Evolutionary conservation across 805 yeast species (phyloP).

Genomic region (Yamadazyma olivae): DNA sequence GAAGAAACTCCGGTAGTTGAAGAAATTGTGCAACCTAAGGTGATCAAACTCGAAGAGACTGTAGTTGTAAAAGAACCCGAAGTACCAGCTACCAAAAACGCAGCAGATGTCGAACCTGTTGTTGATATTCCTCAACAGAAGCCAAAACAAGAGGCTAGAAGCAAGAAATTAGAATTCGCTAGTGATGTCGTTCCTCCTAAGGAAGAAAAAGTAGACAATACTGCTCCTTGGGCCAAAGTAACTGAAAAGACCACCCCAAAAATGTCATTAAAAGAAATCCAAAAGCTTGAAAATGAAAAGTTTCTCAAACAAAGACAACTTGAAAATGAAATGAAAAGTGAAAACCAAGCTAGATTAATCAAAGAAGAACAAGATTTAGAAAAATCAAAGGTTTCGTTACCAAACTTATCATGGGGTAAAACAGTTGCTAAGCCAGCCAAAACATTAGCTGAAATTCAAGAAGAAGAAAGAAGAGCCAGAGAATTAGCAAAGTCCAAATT

Average conservation of each 20-base stretch:
- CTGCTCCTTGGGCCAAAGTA: constrained; percentile 57
- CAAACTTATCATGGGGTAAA: constrained; percentile 46
- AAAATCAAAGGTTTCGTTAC: constrained; percentile 24
- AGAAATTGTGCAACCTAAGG: constrained; percentile 11
- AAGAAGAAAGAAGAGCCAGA: constrained; percentile 54
- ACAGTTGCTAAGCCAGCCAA: constrained; percentile 35
- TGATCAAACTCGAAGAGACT: constrained; percentile 3
- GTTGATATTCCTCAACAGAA: constrained; percentile 3
- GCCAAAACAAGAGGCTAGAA: neutral
- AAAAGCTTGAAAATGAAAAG: constrained; percentile 46
- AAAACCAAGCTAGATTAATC: constrained; percentile 20
- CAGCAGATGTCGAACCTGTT: neutral
- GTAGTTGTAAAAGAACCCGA: constrained; percentile 5
- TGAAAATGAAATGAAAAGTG: constrained; percentile 29
- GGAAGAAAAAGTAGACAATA: constrained; percentile 11
- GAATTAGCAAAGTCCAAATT: constrained; percentile 11
- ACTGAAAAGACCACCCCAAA: constrained; percentile 24
- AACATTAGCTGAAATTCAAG: constrained; percentile 60
- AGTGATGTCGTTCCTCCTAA: constrained; percentile 8
- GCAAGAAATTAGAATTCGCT: neutral
- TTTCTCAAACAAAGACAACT: constrained; percentile 35
- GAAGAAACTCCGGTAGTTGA: neutral
- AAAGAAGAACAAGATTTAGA: constrained; percentile 17
- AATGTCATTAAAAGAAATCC: constrained; percentile 51
- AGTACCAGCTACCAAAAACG: neutral